These are phyloP conservation scores for Penicillium longicatenatum DNA, from an alignment of 495 filamentous ascomycete species.

Conservation along the genomic window DNA sequence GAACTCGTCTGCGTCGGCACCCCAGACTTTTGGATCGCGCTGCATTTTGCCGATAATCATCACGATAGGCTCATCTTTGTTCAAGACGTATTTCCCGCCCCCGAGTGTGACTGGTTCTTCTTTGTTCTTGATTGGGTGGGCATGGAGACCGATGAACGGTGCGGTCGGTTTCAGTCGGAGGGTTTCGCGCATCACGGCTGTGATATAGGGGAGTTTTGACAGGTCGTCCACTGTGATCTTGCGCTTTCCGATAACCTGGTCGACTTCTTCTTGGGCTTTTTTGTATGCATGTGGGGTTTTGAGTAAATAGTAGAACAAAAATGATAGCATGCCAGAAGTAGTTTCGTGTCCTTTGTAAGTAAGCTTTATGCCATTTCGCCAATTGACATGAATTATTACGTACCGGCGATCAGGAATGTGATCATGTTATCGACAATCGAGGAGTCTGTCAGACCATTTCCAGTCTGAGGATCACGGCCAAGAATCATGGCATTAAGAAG, in stretches of 20 bases:
- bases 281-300: conserved; percentile 60
- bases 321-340: conserved; percentile 59
- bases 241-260: conserved; percentile 63
- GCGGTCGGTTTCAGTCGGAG: conserved; percentile 66
- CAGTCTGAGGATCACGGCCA: conserved; percentile 67
- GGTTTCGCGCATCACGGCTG: conserved; percentile 69
- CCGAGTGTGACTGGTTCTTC: conserved; percentile 55
- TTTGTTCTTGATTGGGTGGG: conserved; percentile 46
- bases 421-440: conserved; percentile 71
- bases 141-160: conserved; percentile 46
- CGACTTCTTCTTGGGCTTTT: conserved; percentile 67
- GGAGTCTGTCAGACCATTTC: conserved; percentile 58
- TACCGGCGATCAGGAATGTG: conserved; percentile 66
- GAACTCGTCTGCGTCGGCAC: conserved; percentile 63
- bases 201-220: conserved; percentile 64
- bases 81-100: conserved; percentile 61
- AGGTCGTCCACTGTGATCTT: conserved; percentile 68
- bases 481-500: conserved; percentile 70
- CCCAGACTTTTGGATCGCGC: conserved; percentile 65
- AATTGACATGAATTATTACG: background rate
- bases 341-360: conserved; percentile 65
- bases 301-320: conserved; percentile 60
- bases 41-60: conserved; percentile 62
- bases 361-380: conserved; percentile 7
- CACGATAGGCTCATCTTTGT: conserved; percentile 56